Evolutionary conservation across 257 asterid species (phyloP), one percentile per base, ranked within the genome.

Genomic region (Striga asiatica): DNA sequence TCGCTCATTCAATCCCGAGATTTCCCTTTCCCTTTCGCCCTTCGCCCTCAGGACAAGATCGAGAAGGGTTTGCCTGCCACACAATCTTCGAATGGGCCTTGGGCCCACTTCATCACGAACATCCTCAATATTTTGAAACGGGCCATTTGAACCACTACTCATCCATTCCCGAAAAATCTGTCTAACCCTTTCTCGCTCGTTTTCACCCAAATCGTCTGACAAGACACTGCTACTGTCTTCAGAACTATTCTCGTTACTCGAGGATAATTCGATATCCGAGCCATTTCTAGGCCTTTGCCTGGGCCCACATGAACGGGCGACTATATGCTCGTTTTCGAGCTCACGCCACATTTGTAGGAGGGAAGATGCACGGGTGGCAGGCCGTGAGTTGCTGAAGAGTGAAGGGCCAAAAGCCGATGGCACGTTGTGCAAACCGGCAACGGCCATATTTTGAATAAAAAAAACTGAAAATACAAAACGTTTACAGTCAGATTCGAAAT

Each of bases 41-140:
- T 92, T 94, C 50, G 92, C 83, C 76, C 72, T 81, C 52, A 58
- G 39, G 60, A 84, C 81, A 66, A 92, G 89, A 77, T 92, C 97
- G 42, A 82, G 73, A 66, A 87, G 93, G 62, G 93, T 82, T 60
- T 92, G 97, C 66, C 98, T 80, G 43, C 97, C 98, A 71, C 94
- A 76, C 41, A 92, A 58, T 71, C 71, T 84, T 14, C 86, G 71
- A 21, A 86, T 74, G 42, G 82, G 79, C 62, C 70, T 78, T 42
- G 81, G 67, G 45, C 71, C 75, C 54, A 76, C 85, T 0, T 83
- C 86, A 59, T 80, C 85, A 53, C 70, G 76, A 27, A 54, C 65
- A 45, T 61, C 82, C 69, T 76, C 76, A 51, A 72, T 68, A n/a
- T n/a, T n/a, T 61, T 77, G 84, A n/a, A n/a, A 22, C 76, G 68